These are phyloP conservation scores for Nepenthes gracilis DNA, from an alignment of 148 eudicot genomes.

Conservation along the genomic window DNA sequence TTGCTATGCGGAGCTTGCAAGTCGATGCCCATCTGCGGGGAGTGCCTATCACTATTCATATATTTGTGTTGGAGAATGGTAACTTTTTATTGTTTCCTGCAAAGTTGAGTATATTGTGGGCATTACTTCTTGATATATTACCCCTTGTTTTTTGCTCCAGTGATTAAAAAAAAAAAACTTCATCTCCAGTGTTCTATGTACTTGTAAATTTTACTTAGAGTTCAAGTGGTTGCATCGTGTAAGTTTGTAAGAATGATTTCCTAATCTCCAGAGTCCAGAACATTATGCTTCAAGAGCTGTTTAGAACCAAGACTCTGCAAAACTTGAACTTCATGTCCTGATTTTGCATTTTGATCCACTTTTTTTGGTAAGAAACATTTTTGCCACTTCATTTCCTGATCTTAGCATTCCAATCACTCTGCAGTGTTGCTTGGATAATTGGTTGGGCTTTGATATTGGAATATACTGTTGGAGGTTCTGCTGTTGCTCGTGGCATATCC, in stretches of 20 bases:
- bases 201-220: too few relatives aligned
- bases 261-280: too few relatives aligned
- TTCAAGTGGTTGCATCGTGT: too few relatives aligned
- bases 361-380: too few relatives aligned
- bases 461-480: slow-evolving; percentile 35
- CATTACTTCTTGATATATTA: neutral
- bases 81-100: neutral
- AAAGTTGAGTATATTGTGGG: neutral
- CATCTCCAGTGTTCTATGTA: too few relatives aligned
- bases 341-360: neutral
- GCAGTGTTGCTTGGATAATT: slow-evolving; percentile 64
- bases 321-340: neutral
- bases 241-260: too few relatives aligned
- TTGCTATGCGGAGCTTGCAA: slow-evolving; percentile 41
- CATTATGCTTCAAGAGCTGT: too few relatives aligned
- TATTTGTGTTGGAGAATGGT: slow-evolving; percentile 38
- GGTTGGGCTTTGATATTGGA: slow-evolving; percentile 40
- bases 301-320: too few relatives aligned
- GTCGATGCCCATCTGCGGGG: slow-evolving; percentile 93
- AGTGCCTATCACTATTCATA: slow-evolving; percentile 83
- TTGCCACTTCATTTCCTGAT: neutral
- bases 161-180: neutral
- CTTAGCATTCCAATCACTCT: neutral
- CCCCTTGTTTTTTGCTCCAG: neutral
- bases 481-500: slow-evolving; percentile 43